These are phyloP conservation scores for Lipomyces yamadae DNA, from an alignment of 805 yeast species.

Conservation along the genomic window DNA sequence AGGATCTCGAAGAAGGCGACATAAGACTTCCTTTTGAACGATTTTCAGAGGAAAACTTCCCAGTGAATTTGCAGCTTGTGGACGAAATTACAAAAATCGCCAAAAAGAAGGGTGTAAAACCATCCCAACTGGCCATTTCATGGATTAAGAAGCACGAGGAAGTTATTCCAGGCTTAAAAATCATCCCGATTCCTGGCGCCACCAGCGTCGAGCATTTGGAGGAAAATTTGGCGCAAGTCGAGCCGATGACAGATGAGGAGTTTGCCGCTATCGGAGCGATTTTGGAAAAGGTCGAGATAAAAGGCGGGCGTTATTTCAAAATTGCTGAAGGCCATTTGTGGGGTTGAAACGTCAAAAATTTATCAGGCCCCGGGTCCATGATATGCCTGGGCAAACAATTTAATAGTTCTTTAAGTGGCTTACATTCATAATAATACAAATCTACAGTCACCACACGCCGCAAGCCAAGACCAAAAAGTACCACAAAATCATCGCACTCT, in stretches of 20 bases:
- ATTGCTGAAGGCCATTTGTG: constrained; percentile 21
- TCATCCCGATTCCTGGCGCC: constrained; percentile 83
- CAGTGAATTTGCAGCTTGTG: constrained; percentile 57
- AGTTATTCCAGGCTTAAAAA: constrained; percentile 52
- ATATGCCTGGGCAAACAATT: too few relatives aligned
- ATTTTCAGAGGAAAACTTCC: constrained; percentile 61
- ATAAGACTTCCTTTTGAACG: constrained; percentile 58
- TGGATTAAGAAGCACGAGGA: constrained; percentile 58
- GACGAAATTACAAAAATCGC: constrained; percentile 58
- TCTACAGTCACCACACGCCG: not conserved
- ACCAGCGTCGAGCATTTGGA: constrained; percentile 62
- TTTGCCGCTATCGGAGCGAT: constrained; percentile 57
- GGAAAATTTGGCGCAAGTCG: constrained; percentile 56
- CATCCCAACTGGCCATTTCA: constrained; percentile 73
- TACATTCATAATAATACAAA: not conserved
- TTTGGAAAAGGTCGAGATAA: constrained; percentile 51
- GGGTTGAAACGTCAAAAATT: constrained; percentile 12
- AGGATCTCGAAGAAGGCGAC: constrained; percentile 62
- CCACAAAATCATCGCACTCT: not conserved
- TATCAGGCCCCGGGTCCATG: too few relatives aligned
- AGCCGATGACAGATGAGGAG: constrained; percentile 60
- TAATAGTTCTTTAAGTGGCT: too few relatives aligned
- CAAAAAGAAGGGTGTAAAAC: constrained; percentile 51
- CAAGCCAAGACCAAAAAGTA: not conserved
- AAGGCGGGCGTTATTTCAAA: constrained; percentile 63